Evolutionary conservation across 441 rosid genomes (phyloP).

Genomic region (Biscutella laevigata): DNA sequence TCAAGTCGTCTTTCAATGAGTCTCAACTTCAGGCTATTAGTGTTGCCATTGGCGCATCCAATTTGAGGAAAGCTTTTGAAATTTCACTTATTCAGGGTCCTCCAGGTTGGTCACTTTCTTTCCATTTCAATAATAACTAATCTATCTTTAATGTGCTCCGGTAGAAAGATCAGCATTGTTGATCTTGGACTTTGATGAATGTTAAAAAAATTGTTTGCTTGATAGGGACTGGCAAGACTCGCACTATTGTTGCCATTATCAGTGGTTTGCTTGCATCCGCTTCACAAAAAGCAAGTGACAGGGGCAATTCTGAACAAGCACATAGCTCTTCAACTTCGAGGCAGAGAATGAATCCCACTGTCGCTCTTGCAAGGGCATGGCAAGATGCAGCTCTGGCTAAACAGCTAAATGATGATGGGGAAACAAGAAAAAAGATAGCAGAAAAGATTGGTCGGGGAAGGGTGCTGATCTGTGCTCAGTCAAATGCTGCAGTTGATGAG

Average conservation of each 20-base stretch:
- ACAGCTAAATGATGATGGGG: conserved; percentile 56
- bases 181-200: conserved; percentile 4
- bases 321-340: conserved; percentile 36
- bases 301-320: conserved; percentile 34
- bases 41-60: conserved; percentile 48
- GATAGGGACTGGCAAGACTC: conserved; percentile 94
- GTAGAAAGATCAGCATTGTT: neutral
- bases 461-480: conserved; percentile 92
- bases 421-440: conserved; percentile 33
- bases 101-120: conserved; percentile 55
- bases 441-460: conserved; percentile 64
- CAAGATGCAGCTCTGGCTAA: conserved; percentile 95
- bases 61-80: conserved; percentile 46
- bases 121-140: neutral
- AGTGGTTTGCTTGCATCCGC: conserved; percentile 77
- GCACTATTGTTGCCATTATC: conserved; percentile 89
- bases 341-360: conserved; percentile 54
- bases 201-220: neutral
- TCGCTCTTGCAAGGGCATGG: conserved; percentile 89
- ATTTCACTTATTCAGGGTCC: conserved; percentile 98
- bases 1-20: conserved; percentile 76
- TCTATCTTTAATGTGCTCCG: neutral
- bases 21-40: conserved; percentile 83
- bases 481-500: conserved; percentile 99
- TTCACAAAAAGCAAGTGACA: conserved; percentile 29